Base-by-base conservation (phyloP, 257 asterid species). In the Nicotiana sylvestris region DNA sequence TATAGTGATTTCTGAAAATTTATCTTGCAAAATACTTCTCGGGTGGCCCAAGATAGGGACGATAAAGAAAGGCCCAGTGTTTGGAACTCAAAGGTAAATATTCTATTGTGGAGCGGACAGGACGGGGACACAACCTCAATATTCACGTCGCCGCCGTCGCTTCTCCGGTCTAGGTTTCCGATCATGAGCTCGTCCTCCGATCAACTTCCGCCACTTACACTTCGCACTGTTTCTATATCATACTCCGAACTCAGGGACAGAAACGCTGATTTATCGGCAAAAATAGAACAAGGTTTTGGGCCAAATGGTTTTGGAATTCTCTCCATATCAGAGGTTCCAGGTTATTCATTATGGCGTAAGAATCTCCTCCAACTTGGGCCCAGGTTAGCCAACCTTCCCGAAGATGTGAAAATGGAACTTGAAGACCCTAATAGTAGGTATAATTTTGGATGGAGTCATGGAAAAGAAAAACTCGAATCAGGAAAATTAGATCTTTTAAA, bases 381-480 rank as follows among this genome's bases (percentile, higher is more conserved):
- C 81, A 88, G 91, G 89, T 91, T 95, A 83, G 97, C 97, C 43
- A 80, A 84, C 81, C 96, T 93, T 81, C 93, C 97, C 0, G 97
- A 93, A 51, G 91, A 88, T 84, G 91, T 85, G 84, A 95, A 90
- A 84, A 81, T 35, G 74, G 89, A 88, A 70, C 82, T 95, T 57
- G 99, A 95, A 91, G 97, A 93, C 85, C 97, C 93, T 80, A 80
- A 84, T 83, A 92, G 97, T 79, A 91, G 98, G 90, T 95, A 93
- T 89, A 95, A 92, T 88, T 87, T 95, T 82, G 99, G 99, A 85
- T 93, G 99, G 99, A 95, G 99, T 87, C 99, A 95, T 87, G 99
- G 98, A 64, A 93, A 92, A 90, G 99, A 95, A 87, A 91, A 91
- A 87, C 99, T 95, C 62, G 98, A 93, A 86, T 91, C 92, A 62